Evolutionary conservation across 2,329 filamentous ascomycete genomes (phyloP), one percentile per base, ranked within the genome.

Genomic region (Chlorencoelia australis): DNA sequence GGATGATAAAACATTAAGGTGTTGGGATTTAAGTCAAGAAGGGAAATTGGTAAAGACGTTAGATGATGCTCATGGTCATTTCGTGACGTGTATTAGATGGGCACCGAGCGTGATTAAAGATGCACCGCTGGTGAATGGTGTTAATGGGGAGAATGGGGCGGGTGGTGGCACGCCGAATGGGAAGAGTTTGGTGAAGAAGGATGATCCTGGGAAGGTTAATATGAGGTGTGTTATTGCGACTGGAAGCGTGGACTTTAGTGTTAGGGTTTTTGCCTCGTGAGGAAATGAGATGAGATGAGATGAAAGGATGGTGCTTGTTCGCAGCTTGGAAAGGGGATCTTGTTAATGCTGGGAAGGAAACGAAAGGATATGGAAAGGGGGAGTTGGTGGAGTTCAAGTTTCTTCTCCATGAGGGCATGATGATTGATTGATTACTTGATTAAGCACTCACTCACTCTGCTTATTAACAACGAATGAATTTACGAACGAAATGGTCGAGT

Each of bases 11-110:
- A 88, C 85, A 4, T 69, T 96, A 41, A 72, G 88, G 37, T 95
- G 88, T 65, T 96, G 89, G 89, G 89, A 96, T 63, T 65, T 96
- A 17, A 72, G 73, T 17, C 89, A 96, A 56, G 87, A 94, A 57
- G 85, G 84, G 27, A 88, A 87, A 53, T 89, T 86, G 51, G 86
- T 94, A 48, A 89, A 89, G 60, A 79, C 76, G 1, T 64, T 96
- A 11, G 68, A 71, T 24, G 83, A 86, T 44, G 78, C 77, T 0
- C 87, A 94, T 55, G 77, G 72, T 4, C 86, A 87, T 55, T 95
- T 96, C 52, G 75, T 95, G 33, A 87, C 75, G 42, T 89, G 83
- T 54, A 68, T 95, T 51, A 66, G 86, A 43, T 96, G 89, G 88
- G 89, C 87, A 2, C 88, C 88, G 0, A 75, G 75, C 25, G 66